Evolutionary conservation across 139 green algal genomes (phyloP).

Genomic region (Ettlia oleoabundans): DNA sequence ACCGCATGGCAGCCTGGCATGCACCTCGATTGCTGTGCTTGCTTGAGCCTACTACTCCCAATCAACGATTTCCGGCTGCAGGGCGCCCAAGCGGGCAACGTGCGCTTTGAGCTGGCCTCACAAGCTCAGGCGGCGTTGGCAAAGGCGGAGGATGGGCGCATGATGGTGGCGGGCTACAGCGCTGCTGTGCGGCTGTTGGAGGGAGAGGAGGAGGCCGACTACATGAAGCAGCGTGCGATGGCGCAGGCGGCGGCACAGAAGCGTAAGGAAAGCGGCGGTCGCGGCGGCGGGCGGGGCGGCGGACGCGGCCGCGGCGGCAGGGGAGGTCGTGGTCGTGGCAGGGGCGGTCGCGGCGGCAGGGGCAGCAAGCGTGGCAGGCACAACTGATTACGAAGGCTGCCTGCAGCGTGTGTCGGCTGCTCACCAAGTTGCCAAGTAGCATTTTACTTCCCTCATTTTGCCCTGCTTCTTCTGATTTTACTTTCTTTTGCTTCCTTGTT

Average conservation of each 20-base stretch:
- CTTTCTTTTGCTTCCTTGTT: neutral
- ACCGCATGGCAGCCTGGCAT: too few species aligned
- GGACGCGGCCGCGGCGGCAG: conserved; percentile 33
- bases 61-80: too few species aligned
- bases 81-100: conserved; percentile 50
- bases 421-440: too few species aligned
- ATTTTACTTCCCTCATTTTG: neutral
- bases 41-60: too few species aligned
- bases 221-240: conserved; percentile 49
- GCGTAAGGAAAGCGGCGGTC: conserved; percentile 17
- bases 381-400: too few species aligned
- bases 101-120: conserved; percentile 57
- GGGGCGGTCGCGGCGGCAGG: conserved; percentile 19
- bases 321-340: conserved; percentile 27
- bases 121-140: conserved; percentile 41
- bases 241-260: neutral
- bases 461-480: neutral
- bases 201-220: conserved; percentile 72
- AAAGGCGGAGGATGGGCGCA: conserved; percentile 48
- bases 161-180: conserved; percentile 51
- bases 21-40: too few species aligned
- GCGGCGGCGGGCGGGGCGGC: conserved; percentile 40
- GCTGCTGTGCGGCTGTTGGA: conserved; percentile 58
- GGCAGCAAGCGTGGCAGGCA: neutral
- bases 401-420: neutral